A percentile compares a stretch with the other conserved stretches of the same genome.
phyloP scores from a whole-genome alignment of 768 basidiomycete species.

The Hysterangium stoloniferum region DNA sequence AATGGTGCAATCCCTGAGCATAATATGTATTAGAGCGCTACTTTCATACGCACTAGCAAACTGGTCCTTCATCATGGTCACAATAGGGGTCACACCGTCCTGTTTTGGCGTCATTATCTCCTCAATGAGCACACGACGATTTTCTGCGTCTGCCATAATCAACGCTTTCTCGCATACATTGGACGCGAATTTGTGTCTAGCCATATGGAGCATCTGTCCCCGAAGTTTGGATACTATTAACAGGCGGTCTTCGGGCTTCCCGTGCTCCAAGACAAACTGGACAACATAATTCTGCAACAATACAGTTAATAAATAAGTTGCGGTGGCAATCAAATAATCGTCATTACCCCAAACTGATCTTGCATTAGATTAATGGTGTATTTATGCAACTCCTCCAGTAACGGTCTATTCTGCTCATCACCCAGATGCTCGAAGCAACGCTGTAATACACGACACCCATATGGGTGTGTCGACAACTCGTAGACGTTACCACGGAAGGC shows the following conservation, averaged over 20 bases:
- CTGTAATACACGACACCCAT: slow-evolving; percentile 92
- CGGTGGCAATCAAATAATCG: slow-evolving; percentile 19
- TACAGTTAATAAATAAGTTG: slow-evolving; percentile 15
- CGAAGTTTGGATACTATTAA: slow-evolving; percentile 60
- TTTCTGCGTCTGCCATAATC: slow-evolving; percentile 52
- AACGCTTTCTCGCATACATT: slow-evolving; percentile 95
- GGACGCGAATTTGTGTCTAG: slow-evolving; percentile 88
- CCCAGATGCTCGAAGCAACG: slow-evolving; percentile 84
- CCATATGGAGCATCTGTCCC: slow-evolving; percentile 72
- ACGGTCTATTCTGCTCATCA: slow-evolving; percentile 51
- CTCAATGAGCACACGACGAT: slow-evolving; percentile 63
- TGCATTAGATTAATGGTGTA: slow-evolving; percentile 69
- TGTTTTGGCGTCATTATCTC: slow-evolving; percentile 65
- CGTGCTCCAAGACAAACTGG: slow-evolving; percentile 85
- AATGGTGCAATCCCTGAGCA: slow-evolving; percentile 1
- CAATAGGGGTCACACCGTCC: slow-evolving; percentile 59
- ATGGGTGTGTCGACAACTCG: slow-evolving; percentile 80
- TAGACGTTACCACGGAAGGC: slow-evolving; percentile 72
- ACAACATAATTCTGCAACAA: slow-evolving; percentile 82
- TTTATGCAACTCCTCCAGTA: slow-evolving; percentile 79
- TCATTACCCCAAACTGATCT: slow-evolving; percentile 86
- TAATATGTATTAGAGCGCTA: slow-evolving; percentile 16
- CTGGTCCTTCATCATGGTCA: slow-evolving; percentile 80
- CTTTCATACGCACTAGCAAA: slow-evolving; percentile 64
- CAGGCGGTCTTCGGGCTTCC: slow-evolving; percentile 58